A percentile compares a stretch with the other conserved stretches of the same genome.
Evolutionary conservation across 208 protist genomes (phyloP).

Genomic region (Herpetomonas tarakana): DNA sequence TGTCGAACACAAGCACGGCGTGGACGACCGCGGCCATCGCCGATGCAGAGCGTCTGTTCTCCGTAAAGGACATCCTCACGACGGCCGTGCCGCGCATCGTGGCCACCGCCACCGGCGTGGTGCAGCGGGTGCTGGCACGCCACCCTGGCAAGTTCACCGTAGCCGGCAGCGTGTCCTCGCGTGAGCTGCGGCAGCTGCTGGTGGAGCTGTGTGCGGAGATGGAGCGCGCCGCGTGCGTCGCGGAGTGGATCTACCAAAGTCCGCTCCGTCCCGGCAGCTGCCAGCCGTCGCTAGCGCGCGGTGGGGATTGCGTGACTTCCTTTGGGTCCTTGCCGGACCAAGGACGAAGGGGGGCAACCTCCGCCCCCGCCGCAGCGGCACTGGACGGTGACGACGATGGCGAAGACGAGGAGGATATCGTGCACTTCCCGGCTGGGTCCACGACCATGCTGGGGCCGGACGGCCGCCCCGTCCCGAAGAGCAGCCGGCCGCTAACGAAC

Average conservation of each 20-base stretch:
- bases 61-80: slow-evolving; percentile 38
- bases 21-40: not conserved
- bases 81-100: slow-evolving; percentile 42
- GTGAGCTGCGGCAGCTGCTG: slow-evolving; percentile 35
- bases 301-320: no score
- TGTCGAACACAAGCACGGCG: not conserved
- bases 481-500: not conserved
- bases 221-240: slow-evolving; percentile 35
- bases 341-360: no score
- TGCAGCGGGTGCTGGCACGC: slow-evolving; percentile 26
- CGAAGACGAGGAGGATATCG: slow-evolving; percentile 30
- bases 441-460: slow-evolving; percentile 28
- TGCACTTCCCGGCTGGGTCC: slow-evolving; percentile 42
- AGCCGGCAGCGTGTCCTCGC: slow-evolving; percentile 29
- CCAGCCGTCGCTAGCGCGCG: not conserved
- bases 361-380: not conserved
- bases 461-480: slow-evolving; percentile 8
- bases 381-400: not conserved
- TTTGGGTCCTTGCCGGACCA: no score
- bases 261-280: not conserved
- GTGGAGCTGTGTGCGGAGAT: slow-evolving; percentile 33
- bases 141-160: slow-evolving; percentile 37
- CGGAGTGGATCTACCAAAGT: slow-evolving; percentile 28
- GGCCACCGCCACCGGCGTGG: slow-evolving; percentile 24
- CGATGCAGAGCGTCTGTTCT: slow-evolving; percentile 32